Conservation (phyloP, 495 filamentous ascomycete species). For the Pseudotulostoma volvatum region DNA sequence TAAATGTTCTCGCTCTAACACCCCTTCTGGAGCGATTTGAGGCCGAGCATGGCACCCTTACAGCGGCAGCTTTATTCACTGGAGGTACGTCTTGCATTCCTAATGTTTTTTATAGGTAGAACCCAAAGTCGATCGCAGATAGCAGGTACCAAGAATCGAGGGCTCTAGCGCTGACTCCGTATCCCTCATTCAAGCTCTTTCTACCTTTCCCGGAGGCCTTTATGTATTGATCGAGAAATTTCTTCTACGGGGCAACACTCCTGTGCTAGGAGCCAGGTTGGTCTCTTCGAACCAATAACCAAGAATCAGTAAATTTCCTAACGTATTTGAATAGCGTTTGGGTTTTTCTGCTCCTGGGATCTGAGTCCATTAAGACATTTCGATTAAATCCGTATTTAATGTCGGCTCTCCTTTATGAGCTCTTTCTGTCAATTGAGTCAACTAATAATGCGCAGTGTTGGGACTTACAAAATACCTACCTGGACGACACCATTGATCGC, state of each 20-base stretch:
- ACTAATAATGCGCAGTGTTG: conserved; percentile 19
- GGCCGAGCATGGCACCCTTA: conserved; percentile 81
- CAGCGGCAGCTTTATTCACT: conserved; percentile 64
- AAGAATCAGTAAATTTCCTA: background rate
- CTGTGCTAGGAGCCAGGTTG: conserved; percentile 72
- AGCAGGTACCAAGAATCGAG: too few relatives aligned
- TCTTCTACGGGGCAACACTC: conserved; percentile 44
- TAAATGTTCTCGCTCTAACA: conserved; percentile 65
- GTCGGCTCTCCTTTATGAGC: conserved; percentile 10
- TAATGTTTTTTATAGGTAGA: background rate
- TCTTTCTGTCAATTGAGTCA: background rate
- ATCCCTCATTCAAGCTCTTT: conserved; percentile 54
- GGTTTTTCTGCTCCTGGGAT: conserved; percentile 73
- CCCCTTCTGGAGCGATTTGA: conserved; percentile 88
- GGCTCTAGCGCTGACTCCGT: too few relatives aligned
- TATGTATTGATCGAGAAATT: conserved; percentile 57
- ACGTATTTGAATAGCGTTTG: conserved; percentile 44
- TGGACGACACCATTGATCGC: conserved; percentile 75
- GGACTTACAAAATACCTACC: conserved; percentile 65
- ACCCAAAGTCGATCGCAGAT: too few relatives aligned
- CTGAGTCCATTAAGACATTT: conserved; percentile 71
- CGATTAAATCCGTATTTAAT: conserved; percentile 57
- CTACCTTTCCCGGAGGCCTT: conserved; percentile 56
- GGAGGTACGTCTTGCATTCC: conserved; percentile 54
- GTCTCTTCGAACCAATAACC: conserved; percentile 6